Percentiles rank a stretch among this genome's conserved stretches.
phyloP scores from a whole-genome alignment of 2,329 filamentous ascomycete species.

The Sporothrix globosa region DNA sequence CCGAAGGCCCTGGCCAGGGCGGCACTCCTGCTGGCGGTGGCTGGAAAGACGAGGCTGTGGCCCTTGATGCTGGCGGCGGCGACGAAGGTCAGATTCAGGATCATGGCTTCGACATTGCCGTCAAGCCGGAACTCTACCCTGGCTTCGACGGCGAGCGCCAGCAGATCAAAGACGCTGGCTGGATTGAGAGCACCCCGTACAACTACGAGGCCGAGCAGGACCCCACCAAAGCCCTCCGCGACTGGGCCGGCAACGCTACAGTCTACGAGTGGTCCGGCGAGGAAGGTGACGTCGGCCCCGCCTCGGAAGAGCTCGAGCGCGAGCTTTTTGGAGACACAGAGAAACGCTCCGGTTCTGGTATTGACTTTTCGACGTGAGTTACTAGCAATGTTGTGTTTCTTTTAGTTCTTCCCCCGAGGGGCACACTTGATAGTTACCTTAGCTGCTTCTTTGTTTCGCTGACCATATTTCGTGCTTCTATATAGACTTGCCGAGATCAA shows the following conservation, averaged over 20 bases:
- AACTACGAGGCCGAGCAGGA: constrained; percentile 51
- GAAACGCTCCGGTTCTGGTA: constrained; percentile 55
- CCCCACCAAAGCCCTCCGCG: constrained; percentile 34
- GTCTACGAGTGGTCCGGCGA: constrained; percentile 87
- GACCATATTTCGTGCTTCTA: constrained; percentile 35
- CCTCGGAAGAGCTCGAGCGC: constrained; percentile 69
- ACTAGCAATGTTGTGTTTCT: not conserved
- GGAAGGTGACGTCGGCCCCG: constrained; percentile 80
- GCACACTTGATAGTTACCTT: not conserved
- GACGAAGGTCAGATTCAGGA: not conserved
- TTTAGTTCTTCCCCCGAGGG: not conserved
- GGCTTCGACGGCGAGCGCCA: constrained; percentile 37
- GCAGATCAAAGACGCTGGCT: constrained; percentile 45
- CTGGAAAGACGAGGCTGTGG: constrained; percentile 22
- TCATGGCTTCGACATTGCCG: constrained; percentile 30
- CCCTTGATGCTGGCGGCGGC: constrained; percentile 1
- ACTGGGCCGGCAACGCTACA: constrained; percentile 59
- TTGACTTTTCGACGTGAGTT: constrained; percentile 59
- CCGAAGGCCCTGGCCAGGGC: not conserved
- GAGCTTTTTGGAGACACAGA: constrained; percentile 70
- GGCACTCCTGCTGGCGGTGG: not conserved
- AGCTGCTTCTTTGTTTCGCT: constrained; percentile 26
- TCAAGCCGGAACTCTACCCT: constrained; percentile 34
- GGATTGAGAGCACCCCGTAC: constrained; percentile 52
- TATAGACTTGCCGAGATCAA: constrained; percentile 59